Evolutionary conservation across 768 basidiomycete species (phyloP), one percentile per base, ranked within the genome.

Genomic region (Suillus bovinus): DNA sequence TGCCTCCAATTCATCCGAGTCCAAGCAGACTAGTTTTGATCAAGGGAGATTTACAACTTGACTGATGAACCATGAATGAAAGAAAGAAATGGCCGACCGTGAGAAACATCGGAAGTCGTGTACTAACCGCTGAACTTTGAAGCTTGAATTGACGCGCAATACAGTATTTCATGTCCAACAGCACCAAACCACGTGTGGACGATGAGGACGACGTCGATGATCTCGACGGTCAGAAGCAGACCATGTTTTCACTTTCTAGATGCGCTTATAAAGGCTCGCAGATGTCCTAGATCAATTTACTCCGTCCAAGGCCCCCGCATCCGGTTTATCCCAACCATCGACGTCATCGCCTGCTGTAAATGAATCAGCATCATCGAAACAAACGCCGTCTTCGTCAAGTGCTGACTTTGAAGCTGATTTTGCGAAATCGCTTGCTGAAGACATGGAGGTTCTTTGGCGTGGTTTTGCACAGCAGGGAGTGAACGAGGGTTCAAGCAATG

Each of bases 211-310:
- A 79, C 63, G 67, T 79, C 54, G 78, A 79, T 61, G 79, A 79
- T 60, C 74, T 79, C 38, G 78, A 79, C 39, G 83, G 83, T 83
- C 61, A 59, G 11, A 34, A 61, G 56, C 39, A 53, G 34, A 38
- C 16, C 17, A 36, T 60, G 24, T 31, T 42, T 33, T 22, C 38
- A 33, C 58, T 41, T 36, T 54, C 61, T 39, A 16, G 27, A 36
- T 53, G 38, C 53, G 17, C 61, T 70, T 64, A 70, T 64, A 47
- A 3, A 60, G 16, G 16, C 41, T n/a, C 33, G 36, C 62, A 84
- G 83, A 84, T 67, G 79, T 85, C 55, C 76, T 85, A 38, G 79
- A 82, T 64, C 77, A 82, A 62, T 84, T 85, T 64, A 64, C 66
- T 14, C 59, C 71, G 1, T 9, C 69, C 36, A 65, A 68, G 57